phyloP scores from a whole-genome alignment of 192 early-diverging fungal genomes.

The Cladochytrium replicatum region DNA sequence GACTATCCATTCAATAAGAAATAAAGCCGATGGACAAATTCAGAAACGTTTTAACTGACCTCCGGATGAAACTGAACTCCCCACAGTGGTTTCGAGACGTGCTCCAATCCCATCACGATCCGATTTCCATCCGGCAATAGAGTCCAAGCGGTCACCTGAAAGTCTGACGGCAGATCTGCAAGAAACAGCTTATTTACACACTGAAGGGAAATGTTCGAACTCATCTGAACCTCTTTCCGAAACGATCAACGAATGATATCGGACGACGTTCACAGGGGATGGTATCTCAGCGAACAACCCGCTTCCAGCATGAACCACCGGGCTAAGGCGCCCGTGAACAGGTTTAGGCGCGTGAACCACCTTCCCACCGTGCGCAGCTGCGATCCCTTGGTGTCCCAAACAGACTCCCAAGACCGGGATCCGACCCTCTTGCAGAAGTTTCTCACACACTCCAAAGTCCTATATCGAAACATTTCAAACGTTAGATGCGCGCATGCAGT shows the following conservation, averaged over 20 bases:
- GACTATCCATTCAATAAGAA: constrained; percentile 31
- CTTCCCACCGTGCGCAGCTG: constrained; percentile 49
- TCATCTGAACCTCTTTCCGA: constrained; percentile 29
- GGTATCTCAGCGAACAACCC: constrained; percentile 53
- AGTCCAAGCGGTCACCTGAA: constrained; percentile 58
- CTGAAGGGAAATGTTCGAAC: too few species aligned
- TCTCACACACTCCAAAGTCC: constrained; percentile 73
- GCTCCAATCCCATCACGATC: constrained; percentile 72
- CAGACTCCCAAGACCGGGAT: constrained; percentile 85
- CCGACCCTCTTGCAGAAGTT: constrained; percentile 35
- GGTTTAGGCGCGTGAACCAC: constrained; percentile 57
- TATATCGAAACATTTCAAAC: constrained; percentile 11
- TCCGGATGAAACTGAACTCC: constrained; percentile 97
- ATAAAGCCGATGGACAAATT: neutral
- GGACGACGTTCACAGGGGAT: constrained; percentile 59
- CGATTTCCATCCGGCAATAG: constrained; percentile 9
- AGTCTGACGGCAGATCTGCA: constrained; percentile 45
- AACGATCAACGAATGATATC: constrained; percentile 87
- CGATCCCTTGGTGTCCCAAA: constrained; percentile 89
- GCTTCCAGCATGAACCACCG: constrained; percentile 24
- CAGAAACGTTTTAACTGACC: constrained; percentile 10
- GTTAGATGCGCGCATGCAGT: neutral
- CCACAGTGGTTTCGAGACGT: constrained; percentile 58
- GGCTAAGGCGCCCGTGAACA: constrained; percentile 75
- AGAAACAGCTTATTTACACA: neutral